phyloP scores from a whole-genome alignment of 768 basidiomycete species.

The Suillus hirtellus region DNA sequence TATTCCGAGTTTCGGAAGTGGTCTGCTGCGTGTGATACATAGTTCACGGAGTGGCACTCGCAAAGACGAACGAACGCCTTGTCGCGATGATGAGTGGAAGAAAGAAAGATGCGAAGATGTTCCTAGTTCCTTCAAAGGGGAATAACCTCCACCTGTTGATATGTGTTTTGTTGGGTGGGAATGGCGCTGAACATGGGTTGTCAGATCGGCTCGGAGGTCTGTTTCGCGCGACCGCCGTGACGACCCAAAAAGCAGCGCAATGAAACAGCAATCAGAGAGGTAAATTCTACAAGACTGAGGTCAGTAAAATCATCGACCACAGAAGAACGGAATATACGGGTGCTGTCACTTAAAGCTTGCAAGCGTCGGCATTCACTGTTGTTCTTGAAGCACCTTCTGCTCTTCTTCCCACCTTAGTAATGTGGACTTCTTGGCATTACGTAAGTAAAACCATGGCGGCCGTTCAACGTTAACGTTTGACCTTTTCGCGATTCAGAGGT shows the following conservation, averaged over 20 bases:
- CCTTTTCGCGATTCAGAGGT: not conserved
- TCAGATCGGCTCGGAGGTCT: slow-evolving; percentile 14
- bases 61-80: slow-evolving; percentile 1
- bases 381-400: not conserved
- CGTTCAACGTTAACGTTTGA: not conserved
- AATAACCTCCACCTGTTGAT: slow-evolving; percentile 16
- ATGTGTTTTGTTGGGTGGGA: slow-evolving; percentile 24
- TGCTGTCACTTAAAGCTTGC: slow-evolving; percentile 5
- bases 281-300: not conserved
- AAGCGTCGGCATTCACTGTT: not conserved
- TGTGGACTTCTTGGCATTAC: not conserved
- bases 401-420: slow-evolving; percentile 6
- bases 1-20: slow-evolving; percentile 14
- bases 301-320: not conserved
- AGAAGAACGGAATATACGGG: slow-evolving; percentile 6
- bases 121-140: slow-evolving; percentile 9
- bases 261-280: not conserved
- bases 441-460: not conserved
- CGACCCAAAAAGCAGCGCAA: not conserved
- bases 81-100: slow-evolving; percentile 1
- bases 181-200: slow-evolving; percentile 11
- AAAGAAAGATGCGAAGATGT: slow-evolving; percentile 6
- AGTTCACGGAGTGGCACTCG: not conserved
- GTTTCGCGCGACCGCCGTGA: slow-evolving; percentile 13
- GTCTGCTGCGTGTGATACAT: slow-evolving; percentile 20